These are phyloP conservation scores for Euphorbia peplus DNA, from an alignment of 345 rosid species.

Conservation along the genomic window DNA sequence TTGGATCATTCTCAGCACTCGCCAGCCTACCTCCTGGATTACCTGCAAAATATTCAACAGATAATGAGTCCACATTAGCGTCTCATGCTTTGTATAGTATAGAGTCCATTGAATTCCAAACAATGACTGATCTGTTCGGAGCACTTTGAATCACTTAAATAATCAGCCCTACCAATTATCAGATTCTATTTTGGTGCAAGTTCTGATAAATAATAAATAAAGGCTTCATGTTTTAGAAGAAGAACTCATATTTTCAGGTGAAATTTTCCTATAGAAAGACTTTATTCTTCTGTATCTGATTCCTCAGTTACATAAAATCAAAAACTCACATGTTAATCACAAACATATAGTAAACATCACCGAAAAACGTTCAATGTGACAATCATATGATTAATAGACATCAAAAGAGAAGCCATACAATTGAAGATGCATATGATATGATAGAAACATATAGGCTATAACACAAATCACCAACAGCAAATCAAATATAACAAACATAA, in stretches of 20 bases:
- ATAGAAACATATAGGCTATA: conserved; percentile 3
- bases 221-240: neutral
- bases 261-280: neutral
- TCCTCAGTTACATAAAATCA: neutral
- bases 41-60: conserved; percentile 19
- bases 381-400: neutral
- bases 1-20: conserved; percentile 11
- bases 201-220: neutral
- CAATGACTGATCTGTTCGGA: conserved; percentile 20
- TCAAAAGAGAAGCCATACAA: neutral
- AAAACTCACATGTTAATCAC: neutral
- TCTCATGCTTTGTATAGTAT: conserved; percentile 22
- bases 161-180: conserved; percentile 15
- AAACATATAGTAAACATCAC: neutral
- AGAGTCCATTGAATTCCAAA: conserved; percentile 31
- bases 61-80: conserved; percentile 19
- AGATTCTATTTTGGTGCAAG: conserved; percentile 15
- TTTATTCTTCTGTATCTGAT: neutral
- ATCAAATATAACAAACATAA: neutral
- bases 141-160: conserved; percentile 34
- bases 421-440: neutral
- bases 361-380: neutral
- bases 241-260: neutral
- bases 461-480: conserved; percentile 1
- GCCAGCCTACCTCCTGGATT: conserved; percentile 9